Conservation (phyloP, 2,329 filamentous ascomycete genomes). For the Lecanosticta acicola region DNA sequence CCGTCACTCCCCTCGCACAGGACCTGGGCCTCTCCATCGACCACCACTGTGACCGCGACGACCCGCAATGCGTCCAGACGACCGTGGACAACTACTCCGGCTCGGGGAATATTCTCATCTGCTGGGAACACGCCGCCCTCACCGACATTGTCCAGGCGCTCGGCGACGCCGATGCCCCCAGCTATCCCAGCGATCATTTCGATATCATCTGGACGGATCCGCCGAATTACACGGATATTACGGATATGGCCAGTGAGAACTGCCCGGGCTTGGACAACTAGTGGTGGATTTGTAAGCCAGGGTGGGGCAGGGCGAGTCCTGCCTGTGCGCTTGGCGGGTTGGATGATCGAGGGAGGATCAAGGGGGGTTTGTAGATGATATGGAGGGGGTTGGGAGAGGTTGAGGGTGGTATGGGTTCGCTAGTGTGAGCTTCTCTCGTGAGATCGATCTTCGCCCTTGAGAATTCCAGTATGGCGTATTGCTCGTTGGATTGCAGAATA, state of each 20-base stretch:
- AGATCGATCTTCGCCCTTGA: no score
- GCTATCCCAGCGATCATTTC: slow-evolving; percentile 45
- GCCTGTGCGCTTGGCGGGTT: no score
- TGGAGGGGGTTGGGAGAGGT: no score
- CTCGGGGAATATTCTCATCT: slow-evolving; percentile 55
- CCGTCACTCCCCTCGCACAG: slow-evolving; percentile 51
- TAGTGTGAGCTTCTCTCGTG: no score
- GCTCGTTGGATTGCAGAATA: slow-evolving; percentile 2
- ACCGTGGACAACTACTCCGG: slow-evolving; percentile 46
- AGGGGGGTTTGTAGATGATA: no score
- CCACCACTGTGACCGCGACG: slow-evolving; percentile 52
- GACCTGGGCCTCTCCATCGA: slow-evolving; percentile 54
- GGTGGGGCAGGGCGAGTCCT: neutral
- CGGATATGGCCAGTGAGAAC: slow-evolving; percentile 44
- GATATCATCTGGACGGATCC: slow-evolving; percentile 56
- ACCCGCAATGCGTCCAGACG: slow-evolving; percentile 50
- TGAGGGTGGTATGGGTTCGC: no score
- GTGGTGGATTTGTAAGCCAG: neutral
- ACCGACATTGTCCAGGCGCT: slow-evolving; percentile 47
- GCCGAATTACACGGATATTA: slow-evolving; percentile 45
- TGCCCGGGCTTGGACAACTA: slow-evolving; percentile 50
- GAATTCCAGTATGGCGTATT: no score
- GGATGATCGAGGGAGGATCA: no score
- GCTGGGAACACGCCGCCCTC: slow-evolving; percentile 53
- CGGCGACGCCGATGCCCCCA: slow-evolving; percentile 46